Percentiles rank a stretch among this genome's conserved stretches.
phyloP scores from a whole-genome alignment of 2,329 filamentous ascomycete species.

The Alternaria sp. region DNA sequence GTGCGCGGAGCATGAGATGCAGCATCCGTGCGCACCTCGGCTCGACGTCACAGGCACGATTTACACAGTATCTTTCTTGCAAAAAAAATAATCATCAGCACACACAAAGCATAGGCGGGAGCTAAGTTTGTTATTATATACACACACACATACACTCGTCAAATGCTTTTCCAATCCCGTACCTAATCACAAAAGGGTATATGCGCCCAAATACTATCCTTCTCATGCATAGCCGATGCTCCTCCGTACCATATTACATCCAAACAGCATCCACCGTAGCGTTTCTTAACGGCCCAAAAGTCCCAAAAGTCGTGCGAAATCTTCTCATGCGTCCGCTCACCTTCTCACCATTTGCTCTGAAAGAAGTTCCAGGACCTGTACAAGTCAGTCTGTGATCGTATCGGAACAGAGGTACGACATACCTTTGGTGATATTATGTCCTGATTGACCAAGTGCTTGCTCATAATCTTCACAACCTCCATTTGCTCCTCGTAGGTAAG shows the following conservation, averaged over 20 bases:
- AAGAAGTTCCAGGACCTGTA: constrained; percentile 40
- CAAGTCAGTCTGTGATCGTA: constrained; percentile 7
- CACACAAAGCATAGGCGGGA: not conserved
- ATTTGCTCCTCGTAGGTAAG: constrained; percentile 87
- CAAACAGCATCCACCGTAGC: constrained; percentile 8
- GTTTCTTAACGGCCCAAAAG: constrained; percentile 4
- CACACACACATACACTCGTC: constrained; percentile 1
- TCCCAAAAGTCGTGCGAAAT: not conserved
- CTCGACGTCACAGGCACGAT: not conserved
- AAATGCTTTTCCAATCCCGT: constrained; percentile 8
- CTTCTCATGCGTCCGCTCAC: constrained; percentile 15
- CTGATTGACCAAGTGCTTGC: constrained; percentile 71
- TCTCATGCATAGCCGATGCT: constrained; percentile 2
- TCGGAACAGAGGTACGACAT: constrained; percentile 8
- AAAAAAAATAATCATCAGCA: not conserved
- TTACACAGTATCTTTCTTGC: not conserved
- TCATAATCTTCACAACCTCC: constrained; percentile 71
- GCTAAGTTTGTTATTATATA: constrained; percentile 10
- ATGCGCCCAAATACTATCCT: constrained; percentile 18
- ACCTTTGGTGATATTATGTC: constrained; percentile 65
- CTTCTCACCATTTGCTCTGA: constrained; percentile 33
- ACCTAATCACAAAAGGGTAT: constrained; percentile 18
- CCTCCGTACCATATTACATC: constrained; percentile 8
- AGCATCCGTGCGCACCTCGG: constrained; percentile 10
- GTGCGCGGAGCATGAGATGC: constrained; percentile 8